Base-by-base conservation (phyloP, 352 stramenopile genomes). In the Globisporangium sylvaticum region DNA sequence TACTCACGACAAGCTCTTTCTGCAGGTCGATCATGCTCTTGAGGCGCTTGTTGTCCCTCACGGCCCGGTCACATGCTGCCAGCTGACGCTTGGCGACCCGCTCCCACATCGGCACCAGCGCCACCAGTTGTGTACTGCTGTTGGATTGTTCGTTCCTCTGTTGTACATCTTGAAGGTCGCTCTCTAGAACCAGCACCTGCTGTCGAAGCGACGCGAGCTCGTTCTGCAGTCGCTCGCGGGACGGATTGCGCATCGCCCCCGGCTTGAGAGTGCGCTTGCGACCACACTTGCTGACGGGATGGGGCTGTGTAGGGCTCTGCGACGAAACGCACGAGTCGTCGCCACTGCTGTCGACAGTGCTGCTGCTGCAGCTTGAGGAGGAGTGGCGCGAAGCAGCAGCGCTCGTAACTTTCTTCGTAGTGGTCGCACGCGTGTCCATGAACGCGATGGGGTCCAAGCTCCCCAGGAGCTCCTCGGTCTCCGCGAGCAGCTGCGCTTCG, bases 121-220 rank as follows among this genome's bases (percentile, higher is more conserved):
- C 54, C 34, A 42, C 34, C 39, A 9, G 15, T 9, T 46, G 12
- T 20, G 37, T 46, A 20, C 14, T 46, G 37, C 14, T 15, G 37
- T 20, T 20, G 12, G 37, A 42, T 42, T 15, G 37, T 15, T 46
- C 39, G 14, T n/a, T 48, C 39, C 10, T 46, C 18, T 55, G n/a
- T 8, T 65, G 65, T 14, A 4, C 22, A 0, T 39, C 14, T 22
- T 68, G 24, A 8, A 80, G 68, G 4, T 72, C 52, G 2, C 22
- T 44, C 46, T 80, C 71, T 4, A 78, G 60, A 22, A 70, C 61
- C 2, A 58, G 55, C 0, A 75, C 68, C 12, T 72, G 68, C 31
- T 62, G 48, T 7, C 71, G 74, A 5, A 80, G 58, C 18, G 56
- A 63, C 29, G n/a, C 37, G 42, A 76, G 64, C 20, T 78, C 71